Conservation (phyloP, 2,329 filamentous ascomycete genomes). For the Microcyclosporella mali region DNA sequence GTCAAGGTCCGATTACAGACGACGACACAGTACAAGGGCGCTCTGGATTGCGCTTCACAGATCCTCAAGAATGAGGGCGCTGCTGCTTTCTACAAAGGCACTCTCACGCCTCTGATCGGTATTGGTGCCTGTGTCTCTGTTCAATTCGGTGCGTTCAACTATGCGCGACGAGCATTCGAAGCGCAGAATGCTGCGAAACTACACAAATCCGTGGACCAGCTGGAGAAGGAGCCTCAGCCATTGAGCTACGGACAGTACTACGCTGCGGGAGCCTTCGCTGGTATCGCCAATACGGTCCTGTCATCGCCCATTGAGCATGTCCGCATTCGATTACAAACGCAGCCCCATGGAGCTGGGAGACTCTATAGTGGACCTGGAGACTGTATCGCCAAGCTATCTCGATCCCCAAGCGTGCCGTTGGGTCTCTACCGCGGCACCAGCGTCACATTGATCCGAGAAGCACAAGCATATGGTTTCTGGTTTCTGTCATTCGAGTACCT, state of each 20-base stretch:
- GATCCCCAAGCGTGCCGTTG: slow-evolving; percentile 59
- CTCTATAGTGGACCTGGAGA: slow-evolving; percentile 82
- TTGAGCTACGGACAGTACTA: slow-evolving; percentile 86
- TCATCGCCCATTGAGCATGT: slow-evolving; percentile 95
- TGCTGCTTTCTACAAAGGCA: slow-evolving; percentile 95
- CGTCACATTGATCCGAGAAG: slow-evolving; percentile 83
- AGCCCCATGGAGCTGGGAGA: slow-evolving; percentile 74
- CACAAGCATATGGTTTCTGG: slow-evolving; percentile 92
- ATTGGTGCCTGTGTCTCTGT: slow-evolving; percentile 95
- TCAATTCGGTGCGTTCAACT: slow-evolving; percentile 96
- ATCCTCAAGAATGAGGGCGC: slow-evolving; percentile 87
- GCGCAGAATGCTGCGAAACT: slow-evolving; percentile 52
- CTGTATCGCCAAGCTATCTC: slow-evolving; percentile 77
- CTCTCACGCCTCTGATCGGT: slow-evolving; percentile 85
- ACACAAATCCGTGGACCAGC: slow-evolving; percentile 29
- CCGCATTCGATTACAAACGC: slow-evolving; percentile 90
- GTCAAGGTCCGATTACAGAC: slow-evolving; percentile 97
- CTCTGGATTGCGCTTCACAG: slow-evolving; percentile 69
- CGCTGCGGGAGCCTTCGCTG: slow-evolving; percentile 82
- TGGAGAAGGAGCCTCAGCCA: slow-evolving; percentile 28
- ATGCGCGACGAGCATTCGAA: slow-evolving; percentile 81
- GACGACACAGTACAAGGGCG: slow-evolving; percentile 70
- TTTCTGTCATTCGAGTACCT: slow-evolving; percentile 92
- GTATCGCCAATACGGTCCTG: slow-evolving; percentile 79
- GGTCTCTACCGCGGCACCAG: slow-evolving; percentile 82